Evolutionary conservation across 495 filamentous ascomycete species (phyloP), one percentile per base, ranked within the genome.

Genomic region (Hypoxylon subgilvum): DNA sequence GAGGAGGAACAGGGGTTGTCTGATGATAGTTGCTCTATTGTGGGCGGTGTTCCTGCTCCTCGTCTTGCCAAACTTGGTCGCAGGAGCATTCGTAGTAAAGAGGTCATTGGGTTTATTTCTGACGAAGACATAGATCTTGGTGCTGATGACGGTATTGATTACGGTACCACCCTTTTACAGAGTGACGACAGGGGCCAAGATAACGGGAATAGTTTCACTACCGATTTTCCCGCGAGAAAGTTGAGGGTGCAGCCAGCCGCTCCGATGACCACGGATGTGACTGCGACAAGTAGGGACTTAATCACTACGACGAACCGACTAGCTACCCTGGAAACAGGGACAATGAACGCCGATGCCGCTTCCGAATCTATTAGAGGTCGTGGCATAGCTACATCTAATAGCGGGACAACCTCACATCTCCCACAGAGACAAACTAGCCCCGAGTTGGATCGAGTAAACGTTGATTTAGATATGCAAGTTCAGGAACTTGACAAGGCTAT

Each of bases 1-100:
- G 36, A 49, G 10, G 31, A 45, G 1, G 31, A 45, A 1, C 49
- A 30, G 16, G 25, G 9, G 13, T 18, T 38, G 13, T 25, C 36
- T 21, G 12, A 51, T 6, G 35, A 19, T 14, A 50, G 57, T 19
- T 36, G 39, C 6, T 14, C 44, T 21, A 10, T 8, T 16, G 34
- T 44, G 4, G 35, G 23, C 7, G 44, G 52, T 4, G 34, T 39
- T 14, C 61, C 57, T 18, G 39, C 67, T 23, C 61, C 67, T 49
- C 61, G 67, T 40, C 65, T 78, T 27, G 75, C 70, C 16, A 68
- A 53, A 13, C 57, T 77, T 2, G 67, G 69, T n/a, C 72, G 68
- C 25, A 79, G 66, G 53, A 67, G 69, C 48, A 61, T 77, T 43
- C 74, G 67, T 41, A 80, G 77, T 49, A 74, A 57, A 32, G 77